Evolutionary conservation across 371 early-diverging fungal genomes (phyloP), one percentile per base, ranked within the genome.

Genomic region (Apophysomyces ossiformis): DNA sequence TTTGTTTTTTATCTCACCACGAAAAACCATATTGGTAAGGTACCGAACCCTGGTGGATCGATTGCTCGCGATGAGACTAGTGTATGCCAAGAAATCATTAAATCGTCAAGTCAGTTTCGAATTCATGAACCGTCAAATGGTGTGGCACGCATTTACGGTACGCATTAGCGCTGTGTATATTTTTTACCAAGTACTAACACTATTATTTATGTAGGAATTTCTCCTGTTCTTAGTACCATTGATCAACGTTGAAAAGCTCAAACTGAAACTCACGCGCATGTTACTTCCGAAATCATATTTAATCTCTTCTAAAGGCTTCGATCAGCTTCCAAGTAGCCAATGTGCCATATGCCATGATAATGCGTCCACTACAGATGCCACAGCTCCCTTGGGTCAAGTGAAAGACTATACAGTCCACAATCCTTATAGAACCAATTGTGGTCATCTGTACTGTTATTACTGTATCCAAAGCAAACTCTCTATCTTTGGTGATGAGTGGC

Each of bases 131-230:
- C 84, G 97, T 38, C 95, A 96, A 79, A 85, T 96, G 74, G 94
- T 95, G 56, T 95, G 96, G 96, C 92, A 94, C 38, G 94, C 95
- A 54, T 95, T 96, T 69, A 95, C 95, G 21, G 94, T 92, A 87
- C 68, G 86, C 70, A 21, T 1, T 26, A 26, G 32, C 18, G 5
- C 18, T 61, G 18, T 37, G 6, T 37, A 46, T 12, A 54, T 26
- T 8, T 26, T 11, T 32, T 37, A n/a, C 32, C 38, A 12, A 35
- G 13, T 62, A 58, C 37, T 60, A n/a, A 21, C 46, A 32, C 12
- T 36, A 7, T 7, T 18, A 1, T 63, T 1, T 58, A 38, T 46
- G 2, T 58, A 93, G 93, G 96, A 96, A 85, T 95, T 96, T 75
- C 79, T 95, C 45, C 80, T 94, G 72, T 95, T 94, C 76, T 72